A percentile compares a stretch with the other conserved stretches of the same genome.
Conservation (phyloP, 306 rosid species). For the Vigna trinervia region DNA sequence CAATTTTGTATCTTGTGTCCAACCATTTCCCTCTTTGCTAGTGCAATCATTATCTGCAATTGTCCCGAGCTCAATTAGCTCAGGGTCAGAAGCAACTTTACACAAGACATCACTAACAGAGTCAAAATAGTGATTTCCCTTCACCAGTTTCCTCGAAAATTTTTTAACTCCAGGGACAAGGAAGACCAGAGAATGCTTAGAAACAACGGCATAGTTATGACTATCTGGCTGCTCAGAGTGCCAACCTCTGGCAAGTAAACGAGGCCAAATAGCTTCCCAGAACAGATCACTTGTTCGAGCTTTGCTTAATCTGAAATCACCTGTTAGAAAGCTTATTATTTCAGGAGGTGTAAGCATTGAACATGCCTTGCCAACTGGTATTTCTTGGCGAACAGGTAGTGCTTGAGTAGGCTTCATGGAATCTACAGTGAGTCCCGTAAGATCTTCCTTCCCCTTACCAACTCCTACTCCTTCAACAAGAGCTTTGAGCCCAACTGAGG, state of each 20-base stretch:
- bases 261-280: constrained; percentile 99
- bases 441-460: constrained; percentile 89
- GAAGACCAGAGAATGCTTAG: constrained; percentile 75
- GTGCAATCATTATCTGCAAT: constrained; percentile 46
- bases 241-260: constrained; percentile 96
- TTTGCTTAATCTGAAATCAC: constrained; percentile 88
- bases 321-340: constrained; percentile 79
- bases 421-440: constrained; percentile 66
- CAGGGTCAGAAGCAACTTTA: constrained; percentile 86
- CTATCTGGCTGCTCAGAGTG: constrained; percentile 88
- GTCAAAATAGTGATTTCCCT: constrained; percentile 83
- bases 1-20: constrained; percentile 55
- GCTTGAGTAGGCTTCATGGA: constrained; percentile 61
- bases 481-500: constrained; percentile 67
- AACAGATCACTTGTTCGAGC: constrained; percentile 88
- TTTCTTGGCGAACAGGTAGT: constrained; percentile 69
- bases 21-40: constrained; percentile 60
- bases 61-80: constrained; percentile 74
- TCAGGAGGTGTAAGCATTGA: constrained; percentile 68
- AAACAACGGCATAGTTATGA: constrained; percentile 55
- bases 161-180: constrained; percentile 86
- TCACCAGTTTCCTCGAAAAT: constrained; percentile 76
- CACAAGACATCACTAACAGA: constrained; percentile 76
- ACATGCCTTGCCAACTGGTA: constrained; percentile 87
- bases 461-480: constrained; percentile 82